Percentiles rank a stretch among this genome's conserved stretches.
phyloP scores from a whole-genome alignment of 208 protist genomes.

The Acanthamoeba triangularis region DNA sequence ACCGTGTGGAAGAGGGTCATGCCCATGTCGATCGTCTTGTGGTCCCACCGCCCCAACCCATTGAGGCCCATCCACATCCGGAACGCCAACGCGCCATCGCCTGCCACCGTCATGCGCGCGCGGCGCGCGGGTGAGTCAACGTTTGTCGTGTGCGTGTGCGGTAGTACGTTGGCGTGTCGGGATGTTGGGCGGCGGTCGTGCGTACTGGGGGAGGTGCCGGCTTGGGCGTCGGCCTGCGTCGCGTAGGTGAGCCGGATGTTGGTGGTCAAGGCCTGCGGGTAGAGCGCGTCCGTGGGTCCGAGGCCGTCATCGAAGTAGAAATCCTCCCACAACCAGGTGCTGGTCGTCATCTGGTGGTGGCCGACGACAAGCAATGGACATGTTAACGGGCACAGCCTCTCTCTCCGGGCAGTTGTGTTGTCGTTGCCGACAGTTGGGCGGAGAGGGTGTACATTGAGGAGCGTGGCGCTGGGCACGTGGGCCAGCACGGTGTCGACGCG shows the following conservation, averaged over 20 bases:
- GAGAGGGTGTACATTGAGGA: background rate
- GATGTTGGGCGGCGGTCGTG: background rate
- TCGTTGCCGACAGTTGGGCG: background rate
- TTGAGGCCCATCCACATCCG: constrained; percentile 49
- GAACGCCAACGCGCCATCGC: background rate
- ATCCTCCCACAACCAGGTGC: background rate
- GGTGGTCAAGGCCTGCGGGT: background rate
- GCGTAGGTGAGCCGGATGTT: background rate
- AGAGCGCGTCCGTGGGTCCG: constrained; percentile 30
- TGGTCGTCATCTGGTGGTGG: background rate
- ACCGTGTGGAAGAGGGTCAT: constrained; percentile 61
- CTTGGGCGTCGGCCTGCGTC: background rate
- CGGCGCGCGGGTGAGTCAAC: background rate
- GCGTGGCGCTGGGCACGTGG: background rate
- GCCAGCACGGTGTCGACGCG: background rate
- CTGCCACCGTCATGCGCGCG: background rate
- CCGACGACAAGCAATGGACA: background rate
- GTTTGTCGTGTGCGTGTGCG: background rate
- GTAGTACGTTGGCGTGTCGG: background rate
- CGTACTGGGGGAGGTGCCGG: constrained; percentile 5
- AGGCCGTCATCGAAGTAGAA: background rate
- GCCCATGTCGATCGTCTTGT: constrained; percentile 7
- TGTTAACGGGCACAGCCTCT: too few species aligned
- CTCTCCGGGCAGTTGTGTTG: background rate
- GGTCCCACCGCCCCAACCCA: constrained; percentile 32